phyloP scores from a whole-genome alignment of 805 yeast genomes.

The Yamadazyma olivae region DNA sequence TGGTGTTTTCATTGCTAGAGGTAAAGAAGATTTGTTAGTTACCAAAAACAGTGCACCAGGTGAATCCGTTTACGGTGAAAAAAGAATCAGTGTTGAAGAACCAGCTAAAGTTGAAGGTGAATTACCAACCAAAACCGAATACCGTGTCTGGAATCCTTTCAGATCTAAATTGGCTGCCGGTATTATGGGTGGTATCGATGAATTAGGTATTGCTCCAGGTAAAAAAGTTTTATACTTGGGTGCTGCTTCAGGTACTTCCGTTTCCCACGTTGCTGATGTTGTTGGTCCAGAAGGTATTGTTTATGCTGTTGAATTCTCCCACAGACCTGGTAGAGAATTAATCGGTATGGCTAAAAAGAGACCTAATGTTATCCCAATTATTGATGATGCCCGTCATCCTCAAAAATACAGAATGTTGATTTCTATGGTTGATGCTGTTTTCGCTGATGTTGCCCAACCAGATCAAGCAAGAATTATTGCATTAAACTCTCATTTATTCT shows the following conservation, averaged over 20 bases:
- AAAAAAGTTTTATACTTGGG: conserved; percentile 96
- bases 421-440: conserved; percentile 98
- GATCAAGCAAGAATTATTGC: conserved; percentile 99
- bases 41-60: conserved; percentile 98
- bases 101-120: conserved; percentile 86
- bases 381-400: conserved; percentile 99
- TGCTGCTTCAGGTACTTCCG: conserved; percentile 99
- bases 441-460: conserved; percentile 99
- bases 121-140: conserved; percentile 91
- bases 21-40: conserved; percentile 96
- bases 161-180: conserved; percentile 99
- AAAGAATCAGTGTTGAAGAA: conserved; percentile 90
- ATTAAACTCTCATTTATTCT: conserved; percentile 94
- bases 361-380: conserved; percentile 97
- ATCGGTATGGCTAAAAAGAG: conserved; percentile 99
- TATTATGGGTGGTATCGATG: conserved; percentile 99
- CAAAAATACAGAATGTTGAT: conserved; percentile 99
- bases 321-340: conserved; percentile 99
- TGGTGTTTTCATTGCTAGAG: conserved; percentile 99
- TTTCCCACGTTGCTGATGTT: conserved; percentile 95
- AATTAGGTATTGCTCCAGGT: conserved; percentile 96
- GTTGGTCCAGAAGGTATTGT: conserved; percentile 99
- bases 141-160: conserved; percentile 99
- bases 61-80: conserved; percentile 97
- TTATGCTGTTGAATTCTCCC: conserved; percentile 98